These are phyloP conservation scores for Dactylellina leptospora DNA, from an alignment of 2,329 filamentous ascomycete species.

Conservation along the genomic window DNA sequence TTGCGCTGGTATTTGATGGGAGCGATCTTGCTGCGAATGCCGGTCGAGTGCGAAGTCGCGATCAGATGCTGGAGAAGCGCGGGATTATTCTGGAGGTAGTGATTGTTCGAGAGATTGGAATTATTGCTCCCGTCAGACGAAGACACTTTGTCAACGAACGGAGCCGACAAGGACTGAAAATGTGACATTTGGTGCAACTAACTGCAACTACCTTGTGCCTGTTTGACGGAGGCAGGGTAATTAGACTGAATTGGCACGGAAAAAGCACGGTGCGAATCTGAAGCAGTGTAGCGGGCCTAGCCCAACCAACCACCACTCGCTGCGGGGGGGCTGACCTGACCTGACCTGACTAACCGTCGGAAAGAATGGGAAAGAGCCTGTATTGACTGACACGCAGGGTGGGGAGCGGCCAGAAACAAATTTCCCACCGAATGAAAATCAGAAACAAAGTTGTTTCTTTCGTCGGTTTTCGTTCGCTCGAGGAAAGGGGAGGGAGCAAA, in stretches of 20 bases:
- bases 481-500: background rate
- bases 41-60: slow-evolving; percentile 29
- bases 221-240: slow-evolving; percentile 26
- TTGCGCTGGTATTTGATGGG: slow-evolving; percentile 52
- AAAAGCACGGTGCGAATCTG: slow-evolving; percentile 15
- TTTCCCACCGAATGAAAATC: slow-evolving; percentile 40
- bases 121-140: slow-evolving; percentile 52
- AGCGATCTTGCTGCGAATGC: slow-evolving; percentile 46
- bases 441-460: background rate
- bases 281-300: slow-evolving; percentile 25
- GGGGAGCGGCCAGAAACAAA: slow-evolving; percentile 51
- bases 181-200: slow-evolving; percentile 53
- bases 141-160: slow-evolving; percentile 54
- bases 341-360: no score
- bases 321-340: slow-evolving; percentile 46
- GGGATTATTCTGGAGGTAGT: slow-evolving; percentile 50
- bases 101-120: slow-evolving; percentile 40
- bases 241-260: slow-evolving; percentile 2
- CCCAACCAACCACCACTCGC: slow-evolving; percentile 49
- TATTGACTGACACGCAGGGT: slow-evolving; percentile 40
- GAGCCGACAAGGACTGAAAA: slow-evolving; percentile 54
- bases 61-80: slow-evolving; percentile 50
- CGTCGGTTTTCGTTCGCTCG: slow-evolving; percentile 1
- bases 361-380: slow-evolving; percentile 51
- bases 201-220: slow-evolving; percentile 27